Evolutionary conservation across 2,329 filamentous ascomycete species (phyloP).

Genomic region (Alternaria ventricosa): DNA sequence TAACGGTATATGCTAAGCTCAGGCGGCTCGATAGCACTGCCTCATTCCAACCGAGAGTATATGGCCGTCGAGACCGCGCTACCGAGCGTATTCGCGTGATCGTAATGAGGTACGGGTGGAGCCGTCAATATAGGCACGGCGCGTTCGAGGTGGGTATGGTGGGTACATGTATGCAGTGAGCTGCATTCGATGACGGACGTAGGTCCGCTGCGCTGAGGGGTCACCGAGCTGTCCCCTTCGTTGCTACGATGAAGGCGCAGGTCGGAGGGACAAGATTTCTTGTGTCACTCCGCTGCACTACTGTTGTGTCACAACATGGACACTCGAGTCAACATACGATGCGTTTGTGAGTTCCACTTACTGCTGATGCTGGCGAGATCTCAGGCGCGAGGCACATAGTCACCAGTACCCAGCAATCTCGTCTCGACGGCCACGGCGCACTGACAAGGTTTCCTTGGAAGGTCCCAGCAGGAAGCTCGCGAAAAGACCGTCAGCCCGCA

Average conservation of each 20-base stretch:
- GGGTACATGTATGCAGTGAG: constrained; percentile 8
- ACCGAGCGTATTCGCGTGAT: neutral
- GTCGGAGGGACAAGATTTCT: neutral
- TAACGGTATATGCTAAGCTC: neutral
- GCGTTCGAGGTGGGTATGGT: constrained; percentile 5
- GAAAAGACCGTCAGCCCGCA: neutral
- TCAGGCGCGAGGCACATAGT: neutral
- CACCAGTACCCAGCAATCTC: constrained; percentile 1
- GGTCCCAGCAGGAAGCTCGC: neutral
- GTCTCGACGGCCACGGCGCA: neutral
- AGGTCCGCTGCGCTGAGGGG: constrained; percentile 3
- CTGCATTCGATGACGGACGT: constrained; percentile 4
- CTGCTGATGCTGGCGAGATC: neutral
- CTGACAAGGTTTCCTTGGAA: neutral
- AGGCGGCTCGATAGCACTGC: neutral
- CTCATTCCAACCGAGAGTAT: neutral
- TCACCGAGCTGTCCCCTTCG: constrained; percentile 2
- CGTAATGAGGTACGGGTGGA: constrained; percentile 5
- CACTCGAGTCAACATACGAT: neutral
- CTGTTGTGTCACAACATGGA: neutral
- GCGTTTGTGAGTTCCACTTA: constrained; percentile 7
- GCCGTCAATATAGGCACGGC: constrained; percentile 3
- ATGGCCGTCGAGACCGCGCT: neutral
- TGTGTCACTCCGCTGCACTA: neutral
- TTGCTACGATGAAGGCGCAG: constrained; percentile 2